These are phyloP conservation scores for Lipomyces oligophaga DNA, from an alignment of 805 yeast species.

Conservation along the genomic window DNA sequence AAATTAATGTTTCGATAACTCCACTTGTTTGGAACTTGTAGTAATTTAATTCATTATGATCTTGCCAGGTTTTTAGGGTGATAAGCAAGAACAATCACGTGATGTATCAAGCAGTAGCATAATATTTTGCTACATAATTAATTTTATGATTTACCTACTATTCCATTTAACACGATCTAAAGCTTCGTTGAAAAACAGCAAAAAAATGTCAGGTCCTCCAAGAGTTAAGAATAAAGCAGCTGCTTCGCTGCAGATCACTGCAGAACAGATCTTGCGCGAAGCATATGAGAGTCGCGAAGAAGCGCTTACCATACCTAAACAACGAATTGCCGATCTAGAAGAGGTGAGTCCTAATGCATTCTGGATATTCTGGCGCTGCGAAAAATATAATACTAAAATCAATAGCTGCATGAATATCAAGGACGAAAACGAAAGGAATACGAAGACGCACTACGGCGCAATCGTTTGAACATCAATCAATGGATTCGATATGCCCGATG, in stretches of 20 bases:
- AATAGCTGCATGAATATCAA: conserved; percentile 59
- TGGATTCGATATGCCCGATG: conserved; percentile 91
- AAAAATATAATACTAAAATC: not conserved
- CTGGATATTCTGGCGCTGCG: too few relatives aligned
- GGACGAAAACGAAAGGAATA: conserved; percentile 72
- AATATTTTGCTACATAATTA: too few relatives aligned
- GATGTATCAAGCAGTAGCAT: too few relatives aligned
- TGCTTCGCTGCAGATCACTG: conserved; percentile 56
- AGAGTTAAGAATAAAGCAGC: conserved; percentile 42
- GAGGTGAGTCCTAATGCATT: conserved; percentile 41
- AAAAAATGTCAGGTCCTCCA: conserved; percentile 33
- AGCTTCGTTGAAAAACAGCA: too few relatives aligned
- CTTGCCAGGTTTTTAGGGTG: too few relatives aligned
- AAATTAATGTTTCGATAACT: too few relatives aligned
- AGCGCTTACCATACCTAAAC: conserved; percentile 43
- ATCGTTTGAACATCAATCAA: conserved; percentile 74
- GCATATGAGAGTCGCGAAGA: conserved; percentile 51
- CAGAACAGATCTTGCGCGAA: conserved; percentile 60
- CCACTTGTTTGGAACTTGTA: too few relatives aligned
- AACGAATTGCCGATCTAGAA: conserved; percentile 62
- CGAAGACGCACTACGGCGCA: conserved; percentile 83
- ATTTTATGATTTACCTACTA: too few relatives aligned
- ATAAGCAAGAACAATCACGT: too few relatives aligned
- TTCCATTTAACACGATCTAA: too few relatives aligned
- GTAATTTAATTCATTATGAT: too few relatives aligned